Conservation (phyloP, 2,329 filamentous ascomycete genomes). For the Calonectria pteridis region DNA sequence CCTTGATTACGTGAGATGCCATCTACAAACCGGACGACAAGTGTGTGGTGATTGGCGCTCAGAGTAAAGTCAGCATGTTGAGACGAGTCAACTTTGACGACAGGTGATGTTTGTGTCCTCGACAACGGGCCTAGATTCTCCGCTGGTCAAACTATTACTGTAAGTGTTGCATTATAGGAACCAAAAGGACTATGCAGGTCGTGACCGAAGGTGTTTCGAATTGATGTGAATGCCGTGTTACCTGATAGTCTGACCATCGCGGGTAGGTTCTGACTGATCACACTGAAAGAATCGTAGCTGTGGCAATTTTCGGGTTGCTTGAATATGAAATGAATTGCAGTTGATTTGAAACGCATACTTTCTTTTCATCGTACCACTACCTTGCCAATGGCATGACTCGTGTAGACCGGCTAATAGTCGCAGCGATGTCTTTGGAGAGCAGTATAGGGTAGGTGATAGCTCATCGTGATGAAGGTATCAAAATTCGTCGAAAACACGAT, state of each 20-base stretch:
- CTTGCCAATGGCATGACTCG: not conserved
- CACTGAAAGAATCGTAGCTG: not conserved
- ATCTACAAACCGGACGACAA: not conserved
- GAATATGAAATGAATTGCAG: too few species aligned
- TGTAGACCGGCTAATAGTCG: not conserved
- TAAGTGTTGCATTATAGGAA: not conserved
- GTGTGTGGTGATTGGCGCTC: not conserved
- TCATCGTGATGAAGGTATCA: not conserved
- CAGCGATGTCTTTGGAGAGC: not conserved
- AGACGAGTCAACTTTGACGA: conserved; percentile 1
- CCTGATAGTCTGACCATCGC: not conserved
- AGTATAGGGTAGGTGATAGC: not conserved
- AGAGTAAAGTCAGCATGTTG: not conserved
- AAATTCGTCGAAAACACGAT: not conserved
- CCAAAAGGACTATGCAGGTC: not conserved
- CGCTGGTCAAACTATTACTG: not conserved
- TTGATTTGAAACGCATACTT: not conserved
- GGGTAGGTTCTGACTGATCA: not conserved
- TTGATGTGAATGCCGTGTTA: conserved; percentile 1
- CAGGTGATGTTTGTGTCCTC: not conserved
- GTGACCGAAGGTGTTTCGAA: not conserved
- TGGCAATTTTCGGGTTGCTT: not conserved
- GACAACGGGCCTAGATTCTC: not conserved
- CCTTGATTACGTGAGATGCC: conserved; percentile 1
- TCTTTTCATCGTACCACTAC: not conserved